Evolutionary conservation across 352 stramenopile genomes (phyloP), one percentile per base, ranked within the genome.

Genomic region (Globisporangium canariense): DNA sequence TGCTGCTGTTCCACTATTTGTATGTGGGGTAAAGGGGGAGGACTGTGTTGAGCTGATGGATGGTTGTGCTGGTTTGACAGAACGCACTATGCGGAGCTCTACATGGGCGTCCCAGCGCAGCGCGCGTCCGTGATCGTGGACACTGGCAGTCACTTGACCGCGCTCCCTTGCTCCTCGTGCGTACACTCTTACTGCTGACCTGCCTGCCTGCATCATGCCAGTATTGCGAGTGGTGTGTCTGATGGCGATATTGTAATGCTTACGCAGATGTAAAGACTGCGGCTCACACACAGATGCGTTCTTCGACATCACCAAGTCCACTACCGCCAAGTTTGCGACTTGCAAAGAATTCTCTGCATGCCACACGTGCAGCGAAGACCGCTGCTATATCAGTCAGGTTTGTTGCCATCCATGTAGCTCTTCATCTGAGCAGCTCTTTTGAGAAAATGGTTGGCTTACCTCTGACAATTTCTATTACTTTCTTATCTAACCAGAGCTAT

Each of bases 81-180:
- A 11, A 95, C 87, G 32, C 87, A 95, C 50, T 95, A 92, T 50
- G 85, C 87, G 13, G 85, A 93, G 65, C 74, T 95, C 49, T 91
- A 93, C 66, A 65, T 93, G 54, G 87, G 87, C 2, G 77, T 93
- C 8, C 87, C 87, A 5, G 73, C 83, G 8, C 87, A 95, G 69
- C 81, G 82, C 40, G 87, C 83, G n/a, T 95, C 87, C 2, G 79
- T 95, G 58, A 95, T 95, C 34, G 74, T 93, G 7, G 87, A 95
- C 47, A 95, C 87, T 7, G 87, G 87, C 2, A 95, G 87, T 50
- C 82, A 91, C 65, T 68, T 91, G 46, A 95, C 85, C 13, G 87
- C 87, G 45, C 64, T 95, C 30, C 87, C 87, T 1, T 95, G 87
- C 60, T 88, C 64, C 41, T 71, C 73, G 66, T 86, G 61, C 41